phyloP scores from a whole-genome alignment of 768 basidiomycete species.

The Rhodotorula kratochvilovae region DNA sequence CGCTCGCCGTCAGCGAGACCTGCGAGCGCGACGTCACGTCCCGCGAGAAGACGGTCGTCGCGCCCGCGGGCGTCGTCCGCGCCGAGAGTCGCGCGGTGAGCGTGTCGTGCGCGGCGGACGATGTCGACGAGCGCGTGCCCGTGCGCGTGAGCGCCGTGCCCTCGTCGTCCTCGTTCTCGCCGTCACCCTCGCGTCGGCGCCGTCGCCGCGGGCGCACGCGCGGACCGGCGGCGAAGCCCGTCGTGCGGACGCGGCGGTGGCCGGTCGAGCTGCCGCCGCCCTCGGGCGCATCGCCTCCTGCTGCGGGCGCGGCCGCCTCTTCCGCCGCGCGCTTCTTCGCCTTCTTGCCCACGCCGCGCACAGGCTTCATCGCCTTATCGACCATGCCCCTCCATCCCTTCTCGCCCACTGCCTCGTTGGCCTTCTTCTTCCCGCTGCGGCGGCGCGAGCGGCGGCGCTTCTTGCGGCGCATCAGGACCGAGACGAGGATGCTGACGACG shows the following conservation, averaged over 20 bases:
- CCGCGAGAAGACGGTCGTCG: slow-evolving; percentile 31
- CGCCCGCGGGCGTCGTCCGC: neutral
- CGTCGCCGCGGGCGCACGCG: slow-evolving; percentile 13
- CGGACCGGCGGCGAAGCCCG: slow-evolving; percentile 13
- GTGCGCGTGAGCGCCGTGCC: slow-evolving; percentile 23
- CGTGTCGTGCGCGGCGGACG: slow-evolving; percentile 12
- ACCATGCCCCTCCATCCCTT: slow-evolving; percentile 18
- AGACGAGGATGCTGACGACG: slow-evolving; percentile 22
- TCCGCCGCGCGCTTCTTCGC: neutral
- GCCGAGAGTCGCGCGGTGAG: slow-evolving; percentile 22
- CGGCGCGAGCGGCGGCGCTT: slow-evolving; percentile 2
- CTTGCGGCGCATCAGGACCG: slow-evolving; percentile 27
- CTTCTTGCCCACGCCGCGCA: neutral
- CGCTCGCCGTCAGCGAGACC: slow-evolving; percentile 18
- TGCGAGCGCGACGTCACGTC: neutral
- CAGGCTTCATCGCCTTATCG: neutral
- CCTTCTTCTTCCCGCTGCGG: neutral
- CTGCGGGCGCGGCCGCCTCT: neutral
- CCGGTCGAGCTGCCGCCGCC: neutral
- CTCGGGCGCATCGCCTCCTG: neutral
- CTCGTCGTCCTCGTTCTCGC: slow-evolving; percentile 16
- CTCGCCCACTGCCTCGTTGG: slow-evolving; percentile 4
- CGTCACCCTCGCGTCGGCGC: neutral
- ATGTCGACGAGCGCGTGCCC: slow-evolving; percentile 13
- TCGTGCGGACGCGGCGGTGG: slow-evolving; percentile 15